phyloP scores from a whole-genome alignment of 2,329 filamentous ascomycete species.

The Fusarium buharicum region DNA sequence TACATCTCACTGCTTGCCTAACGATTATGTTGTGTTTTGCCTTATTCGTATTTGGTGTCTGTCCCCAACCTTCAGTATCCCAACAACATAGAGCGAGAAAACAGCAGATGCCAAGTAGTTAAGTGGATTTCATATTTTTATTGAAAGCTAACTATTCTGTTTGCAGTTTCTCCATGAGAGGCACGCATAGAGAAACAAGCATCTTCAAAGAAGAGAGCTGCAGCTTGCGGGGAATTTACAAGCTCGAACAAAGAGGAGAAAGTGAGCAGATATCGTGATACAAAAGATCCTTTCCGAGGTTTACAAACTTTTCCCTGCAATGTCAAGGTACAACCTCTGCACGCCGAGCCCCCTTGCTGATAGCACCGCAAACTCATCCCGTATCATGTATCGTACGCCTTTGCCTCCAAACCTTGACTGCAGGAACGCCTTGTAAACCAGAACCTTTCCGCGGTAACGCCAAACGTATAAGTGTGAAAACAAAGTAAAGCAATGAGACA shows the following conservation, averaged over 20 bases:
- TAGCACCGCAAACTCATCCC: conserved; percentile 3
- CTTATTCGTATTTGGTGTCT: conserved; percentile 15
- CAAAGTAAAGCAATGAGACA: conserved; percentile 11
- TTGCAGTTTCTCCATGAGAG: neutral
- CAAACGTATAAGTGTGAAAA: conserved; percentile 16
- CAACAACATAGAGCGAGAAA: neutral
- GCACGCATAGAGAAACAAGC: neutral
- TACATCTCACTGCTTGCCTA: conserved; percentile 19
- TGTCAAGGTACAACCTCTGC: conserved; percentile 13
- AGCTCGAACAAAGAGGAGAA: conserved; percentile 29
- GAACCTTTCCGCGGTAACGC: conserved; percentile 23
- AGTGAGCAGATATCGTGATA: conserved; percentile 29
- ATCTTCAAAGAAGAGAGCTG: conserved; percentile 6
- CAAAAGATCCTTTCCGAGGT: conserved; percentile 21
- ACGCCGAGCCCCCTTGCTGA: neutral
- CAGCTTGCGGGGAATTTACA: conserved; percentile 20
- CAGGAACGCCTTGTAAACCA: conserved; percentile 32
- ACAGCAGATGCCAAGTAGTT: conserved; percentile 2
- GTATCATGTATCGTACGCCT: conserved; percentile 11
- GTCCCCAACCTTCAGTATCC: neutral
- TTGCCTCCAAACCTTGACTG: conserved; percentile 5
- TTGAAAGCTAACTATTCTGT: neutral
- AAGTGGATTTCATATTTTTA: neutral
- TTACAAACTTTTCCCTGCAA: conserved; percentile 21
- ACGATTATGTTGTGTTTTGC: neutral